phyloP scores from a whole-genome alignment of 1,284 basidiomycete species.

The Sphagnurus paluster region DNA sequence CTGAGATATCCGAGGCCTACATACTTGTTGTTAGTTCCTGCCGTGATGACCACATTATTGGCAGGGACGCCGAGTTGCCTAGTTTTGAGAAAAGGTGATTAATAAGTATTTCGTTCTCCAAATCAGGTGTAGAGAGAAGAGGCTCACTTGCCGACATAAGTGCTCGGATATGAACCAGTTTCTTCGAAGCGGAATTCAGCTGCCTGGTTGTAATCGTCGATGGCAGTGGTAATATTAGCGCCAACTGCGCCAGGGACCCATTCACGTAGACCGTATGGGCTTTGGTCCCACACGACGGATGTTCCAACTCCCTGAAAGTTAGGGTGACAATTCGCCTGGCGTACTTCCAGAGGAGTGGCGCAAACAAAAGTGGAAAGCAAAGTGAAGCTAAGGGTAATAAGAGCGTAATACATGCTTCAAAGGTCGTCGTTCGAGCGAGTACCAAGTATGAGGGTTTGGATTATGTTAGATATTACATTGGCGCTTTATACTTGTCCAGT shows the following conservation, averaged over 20 bases:
- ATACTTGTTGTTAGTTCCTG: slow-evolving; percentile 7
- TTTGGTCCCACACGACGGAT: slow-evolving; percentile 13
- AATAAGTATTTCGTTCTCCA: background rate
- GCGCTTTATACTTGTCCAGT: too few relatives aligned
- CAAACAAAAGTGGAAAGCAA: slow-evolving; percentile 4
- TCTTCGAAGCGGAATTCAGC: slow-evolving; percentile 13
- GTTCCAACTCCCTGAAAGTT: slow-evolving; percentile 15
- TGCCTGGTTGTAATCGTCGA: slow-evolving; percentile 3
- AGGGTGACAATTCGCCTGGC: slow-evolving; percentile 11
- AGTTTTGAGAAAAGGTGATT: background rate
- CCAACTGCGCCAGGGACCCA: slow-evolving; percentile 10
- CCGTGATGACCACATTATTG: slow-evolving; percentile 10
- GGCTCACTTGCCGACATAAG: slow-evolving; percentile 10
- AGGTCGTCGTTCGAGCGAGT: too few relatives aligned
- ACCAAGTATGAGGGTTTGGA: too few relatives aligned
- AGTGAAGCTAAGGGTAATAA: background rate
- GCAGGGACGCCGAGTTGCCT: slow-evolving; percentile 12
- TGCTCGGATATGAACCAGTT: background rate
- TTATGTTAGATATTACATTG: too few relatives aligned
- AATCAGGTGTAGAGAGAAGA: background rate
- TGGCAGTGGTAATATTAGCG: slow-evolving; percentile 10
- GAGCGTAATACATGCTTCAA: slow-evolving; percentile 4
- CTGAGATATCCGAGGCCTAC: slow-evolving; percentile 6
- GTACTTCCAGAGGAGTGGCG: slow-evolving; percentile 10
- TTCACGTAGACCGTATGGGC: slow-evolving; percentile 9